These are phyloP conservation scores for Bipolaris cookei DNA, from an alignment of 2,329 filamentous ascomycete genomes.

Conservation along the genomic window DNA sequence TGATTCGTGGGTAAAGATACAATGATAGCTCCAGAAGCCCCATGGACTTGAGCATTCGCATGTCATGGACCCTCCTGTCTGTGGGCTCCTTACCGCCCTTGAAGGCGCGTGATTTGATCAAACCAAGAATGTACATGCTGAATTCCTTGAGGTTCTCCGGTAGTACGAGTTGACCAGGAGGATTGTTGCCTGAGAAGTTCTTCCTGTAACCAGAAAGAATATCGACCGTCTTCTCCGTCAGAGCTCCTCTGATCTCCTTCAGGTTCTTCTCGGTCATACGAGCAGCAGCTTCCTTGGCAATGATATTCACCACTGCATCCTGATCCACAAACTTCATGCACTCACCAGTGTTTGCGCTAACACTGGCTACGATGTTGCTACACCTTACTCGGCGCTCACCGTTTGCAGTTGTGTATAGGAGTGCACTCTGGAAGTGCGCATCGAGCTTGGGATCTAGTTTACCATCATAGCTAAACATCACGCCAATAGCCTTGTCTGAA, in stretches of 20 bases:
- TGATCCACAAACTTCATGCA: constrained; percentile 93
- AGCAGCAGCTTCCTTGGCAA: constrained; percentile 93
- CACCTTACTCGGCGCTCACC: constrained; percentile 91
- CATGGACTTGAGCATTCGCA: constrained; percentile 88
- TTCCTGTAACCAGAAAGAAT: constrained; percentile 91
- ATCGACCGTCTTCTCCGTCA: constrained; percentile 92
- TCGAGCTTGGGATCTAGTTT: constrained; percentile 97
- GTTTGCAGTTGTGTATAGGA: constrained; percentile 90
- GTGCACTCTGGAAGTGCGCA: constrained; percentile 93
- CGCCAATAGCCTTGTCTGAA: constrained; percentile 88
- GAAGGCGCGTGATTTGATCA: constrained; percentile 90
- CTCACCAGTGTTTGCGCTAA: constrained; percentile 83
- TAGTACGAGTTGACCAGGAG: constrained; percentile 90
- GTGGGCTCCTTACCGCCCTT: constrained; percentile 90
- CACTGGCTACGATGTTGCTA: constrained; percentile 89
- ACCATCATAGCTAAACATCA: constrained; percentile 93
- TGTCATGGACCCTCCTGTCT: constrained; percentile 88
- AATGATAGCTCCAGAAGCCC: constrained; percentile 83
- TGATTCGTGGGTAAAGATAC: constrained; percentile 94
- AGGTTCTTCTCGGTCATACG: constrained; percentile 77
- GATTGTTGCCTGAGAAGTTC: constrained; percentile 84
- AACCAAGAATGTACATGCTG: constrained; percentile 90
- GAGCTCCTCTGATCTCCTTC: constrained; percentile 81
- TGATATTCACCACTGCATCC: constrained; percentile 84
- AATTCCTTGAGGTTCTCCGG: constrained; percentile 97